Evolutionary conservation across 805 yeast species (phyloP).

Genomic region (Starmerella asiatica): DNA sequence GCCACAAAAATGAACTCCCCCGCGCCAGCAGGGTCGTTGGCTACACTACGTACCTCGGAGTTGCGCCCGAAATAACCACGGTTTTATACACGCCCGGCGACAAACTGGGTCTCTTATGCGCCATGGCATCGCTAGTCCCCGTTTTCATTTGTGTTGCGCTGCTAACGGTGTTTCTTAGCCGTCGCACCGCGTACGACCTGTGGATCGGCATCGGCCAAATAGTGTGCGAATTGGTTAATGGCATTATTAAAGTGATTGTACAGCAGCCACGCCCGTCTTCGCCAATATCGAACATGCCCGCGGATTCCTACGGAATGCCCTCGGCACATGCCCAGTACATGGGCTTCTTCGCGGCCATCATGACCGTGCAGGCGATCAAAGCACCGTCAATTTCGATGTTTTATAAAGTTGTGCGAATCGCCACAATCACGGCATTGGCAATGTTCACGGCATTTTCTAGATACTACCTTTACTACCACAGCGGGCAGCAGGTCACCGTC

Average conservation of each 20-base stretch:
- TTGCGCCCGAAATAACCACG: constrained; percentile 55
- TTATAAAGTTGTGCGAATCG: constrained; percentile 20
- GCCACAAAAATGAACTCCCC: background rate
- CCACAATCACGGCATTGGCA: constrained; percentile 21
- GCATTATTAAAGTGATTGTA: constrained; percentile 47
- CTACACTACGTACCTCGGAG: constrained; percentile 17
- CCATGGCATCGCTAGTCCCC: constrained; percentile 68
- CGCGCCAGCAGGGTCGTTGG: constrained; percentile 5
- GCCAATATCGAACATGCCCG: constrained; percentile 24
- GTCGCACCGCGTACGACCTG: constrained; percentile 78
- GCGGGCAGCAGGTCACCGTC: constrained; percentile 53
- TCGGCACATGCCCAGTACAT: constrained; percentile 93
- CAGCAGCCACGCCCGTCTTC: constrained; percentile 59
- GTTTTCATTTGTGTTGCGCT: constrained; percentile 65
- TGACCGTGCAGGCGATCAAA: constrained; percentile 24
- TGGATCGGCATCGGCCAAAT: constrained; percentile 78
- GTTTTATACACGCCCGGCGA: constrained; percentile 65
- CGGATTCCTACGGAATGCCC: constrained; percentile 83
- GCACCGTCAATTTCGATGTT: constrained; percentile 5
- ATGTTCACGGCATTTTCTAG: constrained; percentile 51
- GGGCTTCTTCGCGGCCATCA: constrained; percentile 51
- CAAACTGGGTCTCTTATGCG: constrained; percentile 44
- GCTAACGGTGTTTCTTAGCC: constrained; percentile 65
- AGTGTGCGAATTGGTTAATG: constrained; percentile 58
- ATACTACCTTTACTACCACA: constrained; percentile 67